phyloP scores from a whole-genome alignment of 2,329 filamentous ascomycete genomes.

The Thermomyces lanuginosus region DNA sequence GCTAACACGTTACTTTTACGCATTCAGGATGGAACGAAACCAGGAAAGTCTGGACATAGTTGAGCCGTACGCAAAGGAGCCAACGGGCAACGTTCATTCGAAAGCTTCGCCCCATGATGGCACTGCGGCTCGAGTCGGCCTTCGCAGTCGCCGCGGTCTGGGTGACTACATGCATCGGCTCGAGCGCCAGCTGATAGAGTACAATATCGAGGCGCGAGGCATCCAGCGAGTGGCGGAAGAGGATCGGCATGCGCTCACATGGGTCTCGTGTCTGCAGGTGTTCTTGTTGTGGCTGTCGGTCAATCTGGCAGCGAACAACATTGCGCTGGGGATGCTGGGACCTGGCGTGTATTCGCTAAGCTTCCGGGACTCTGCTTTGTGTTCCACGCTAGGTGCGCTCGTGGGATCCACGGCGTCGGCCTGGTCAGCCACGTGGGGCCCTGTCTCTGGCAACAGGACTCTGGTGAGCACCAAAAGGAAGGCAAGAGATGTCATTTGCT shows the following conservation, averaged over 20 bases:
- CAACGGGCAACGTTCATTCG: conserved; percentile 3
- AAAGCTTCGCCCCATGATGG: conserved; percentile 5
- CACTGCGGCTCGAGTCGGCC: conserved; percentile 3
- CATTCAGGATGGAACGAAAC: conserved; percentile 20
- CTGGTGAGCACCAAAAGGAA: too few species aligned
- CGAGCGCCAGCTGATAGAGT: conserved; percentile 26
- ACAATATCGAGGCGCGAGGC: conserved; percentile 40
- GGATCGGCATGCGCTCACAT: conserved; percentile 37
- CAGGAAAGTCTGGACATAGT: conserved; percentile 15
- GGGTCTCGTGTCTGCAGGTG: conserved; percentile 40
- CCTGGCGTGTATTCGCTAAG: conserved; percentile 42
- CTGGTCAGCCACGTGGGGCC: conserved; percentile 47
- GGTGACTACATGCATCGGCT: conserved; percentile 18
- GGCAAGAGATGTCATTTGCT: conserved; percentile 7
- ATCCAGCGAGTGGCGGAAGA: conserved; percentile 41
- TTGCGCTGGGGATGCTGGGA: conserved; percentile 48
- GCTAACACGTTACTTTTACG: too few species aligned
- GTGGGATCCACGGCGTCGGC: conserved; percentile 39
- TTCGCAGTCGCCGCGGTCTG: conserved; percentile 12
- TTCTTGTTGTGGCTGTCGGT: conserved; percentile 45
- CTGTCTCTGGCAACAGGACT: conserved; percentile 44
- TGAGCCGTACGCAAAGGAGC: conserved; percentile 12
- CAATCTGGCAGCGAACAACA: conserved; percentile 47
- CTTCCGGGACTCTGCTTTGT: conserved; percentile 40
- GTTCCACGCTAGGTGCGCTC: conserved; percentile 41